Base-by-base conservation (phyloP, 1,284 basidiomycete species). In the Ceraceosorus bombacis region DNA sequence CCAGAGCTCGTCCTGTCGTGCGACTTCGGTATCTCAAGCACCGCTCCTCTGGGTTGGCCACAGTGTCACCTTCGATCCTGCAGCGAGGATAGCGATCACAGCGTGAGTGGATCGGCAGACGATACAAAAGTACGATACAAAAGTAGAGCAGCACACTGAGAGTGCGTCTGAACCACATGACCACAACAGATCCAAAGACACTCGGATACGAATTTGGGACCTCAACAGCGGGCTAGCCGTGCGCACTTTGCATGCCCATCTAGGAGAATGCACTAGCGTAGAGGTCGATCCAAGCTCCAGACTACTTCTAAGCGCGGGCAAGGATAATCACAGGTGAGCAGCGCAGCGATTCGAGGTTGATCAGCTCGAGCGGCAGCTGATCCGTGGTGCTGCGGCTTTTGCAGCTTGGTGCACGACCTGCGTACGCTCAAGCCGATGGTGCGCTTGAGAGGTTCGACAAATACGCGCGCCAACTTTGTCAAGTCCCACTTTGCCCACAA, bases 391-490 rank as follows among this genome's bases (percentile, higher is more conserved):
- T 27, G 27, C 27, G 27, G 27, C 3, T 3, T 27, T 27, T 27
- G 10, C 54, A 55, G 56, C 36, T 39, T 57, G 56, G 37, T 57
- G 39, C 56, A 57, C 41, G 73, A 75, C 49, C 62, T 70, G 37
- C 53, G 67, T 41, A 70, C 70, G 63, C 63, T 78, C 4, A 57
- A 64, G 0, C 79, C 78, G 37, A 63, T 81, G 4, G 78, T 79
- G 55, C 68, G 81, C 3, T 82, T 81, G 69, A 81, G 79, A 37
- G 80, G 80, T 0, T 79, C 81, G 60, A 80, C 81, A 64, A 82
- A 82, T 64, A 81, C 81, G 8, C 79, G 79, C 27, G 80, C 81
- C 64, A 81, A 81, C 72, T 78, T 81, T 48, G 79, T 82, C 52
- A 74, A 80, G 6, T 76, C 76, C 38, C 67, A 72, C 13, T 82